Conservation (phyloP, 352 stramenopile species). For the Phytophthora cactorum region DNA sequence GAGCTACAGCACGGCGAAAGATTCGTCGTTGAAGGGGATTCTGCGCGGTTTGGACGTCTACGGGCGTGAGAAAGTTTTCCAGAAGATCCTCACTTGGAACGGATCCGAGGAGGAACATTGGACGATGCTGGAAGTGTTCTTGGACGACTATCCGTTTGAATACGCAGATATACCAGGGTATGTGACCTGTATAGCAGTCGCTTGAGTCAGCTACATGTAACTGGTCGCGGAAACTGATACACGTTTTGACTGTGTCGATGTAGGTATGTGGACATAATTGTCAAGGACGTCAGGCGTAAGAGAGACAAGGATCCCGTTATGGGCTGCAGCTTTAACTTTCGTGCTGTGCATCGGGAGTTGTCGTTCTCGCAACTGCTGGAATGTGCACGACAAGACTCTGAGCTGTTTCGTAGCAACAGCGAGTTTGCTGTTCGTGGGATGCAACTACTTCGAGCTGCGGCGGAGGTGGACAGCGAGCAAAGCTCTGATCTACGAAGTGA, state of each 20-base stretch:
- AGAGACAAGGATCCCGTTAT: conserved; percentile 5
- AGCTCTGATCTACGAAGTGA: conserved; percentile 17
- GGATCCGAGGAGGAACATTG: conserved; percentile 23
- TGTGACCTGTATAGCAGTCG: conserved; percentile 2
- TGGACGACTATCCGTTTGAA: conserved; percentile 48
- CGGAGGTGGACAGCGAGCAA: conserved; percentile 24
- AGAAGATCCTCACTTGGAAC: conserved; percentile 25
- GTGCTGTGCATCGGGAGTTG: conserved; percentile 40
- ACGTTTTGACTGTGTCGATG: background rate
- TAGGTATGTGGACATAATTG: conserved; percentile 44
- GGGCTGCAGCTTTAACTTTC: conserved; percentile 41
- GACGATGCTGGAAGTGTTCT: conserved; percentile 42
- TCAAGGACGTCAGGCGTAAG: conserved; percentile 43
- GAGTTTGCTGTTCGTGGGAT: conserved; percentile 39
- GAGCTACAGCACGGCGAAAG: conserved; percentile 10
- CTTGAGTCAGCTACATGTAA: background rate
- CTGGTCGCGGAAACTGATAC: background rate
- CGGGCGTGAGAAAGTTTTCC: conserved; percentile 35
- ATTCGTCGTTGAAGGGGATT: background rate
- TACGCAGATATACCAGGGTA: conserved; percentile 48
- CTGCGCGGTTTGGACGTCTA: conserved; percentile 29
- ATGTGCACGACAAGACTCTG: conserved; percentile 31
- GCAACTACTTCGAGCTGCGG: conserved; percentile 31
- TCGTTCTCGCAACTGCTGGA: conserved; percentile 43
- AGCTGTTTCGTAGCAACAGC: conserved; percentile 38